Percentiles rank a stretch among this genome's conserved stretches.
Evolutionary conservation across 2,329 filamentous ascomycete species (phyloP).

Genomic region (Colletotrichum echinochloae): DNA sequence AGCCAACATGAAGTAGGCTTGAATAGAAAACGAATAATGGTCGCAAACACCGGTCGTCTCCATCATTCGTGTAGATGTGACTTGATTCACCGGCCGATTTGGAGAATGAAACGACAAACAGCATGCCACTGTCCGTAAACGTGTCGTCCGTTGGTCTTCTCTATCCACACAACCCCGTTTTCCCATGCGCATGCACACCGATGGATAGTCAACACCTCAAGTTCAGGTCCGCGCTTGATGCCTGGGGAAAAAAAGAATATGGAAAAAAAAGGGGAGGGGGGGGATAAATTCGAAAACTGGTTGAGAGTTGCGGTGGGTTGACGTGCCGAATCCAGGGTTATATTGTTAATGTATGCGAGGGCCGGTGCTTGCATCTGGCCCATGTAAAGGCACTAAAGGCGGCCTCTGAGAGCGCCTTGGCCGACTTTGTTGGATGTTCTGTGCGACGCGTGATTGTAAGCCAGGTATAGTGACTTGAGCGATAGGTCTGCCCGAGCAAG

Average conservation of each 20-base stretch:
- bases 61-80: not conserved
- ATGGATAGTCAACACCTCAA: conserved; percentile 16
- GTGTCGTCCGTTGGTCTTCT: not conserved
- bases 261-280: not conserved
- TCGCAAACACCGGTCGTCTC: conserved; percentile 8
- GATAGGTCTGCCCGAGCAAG: not conserved
- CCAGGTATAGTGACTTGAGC: not conserved
- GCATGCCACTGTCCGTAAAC: conserved; percentile 8
- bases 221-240: not conserved
- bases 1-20: not conserved
- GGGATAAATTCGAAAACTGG: not conserved
- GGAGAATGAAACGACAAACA: not conserved
- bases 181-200: conserved; percentile 17
- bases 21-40: conserved; percentile 2
- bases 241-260: not conserved
- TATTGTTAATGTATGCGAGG: not conserved
- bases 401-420: not conserved
- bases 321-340: not conserved
- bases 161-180: conserved; percentile 5
- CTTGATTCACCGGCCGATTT: not conserved
- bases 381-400: not conserved
- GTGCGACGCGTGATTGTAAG: too few species aligned
- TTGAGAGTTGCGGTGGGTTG: not conserved
- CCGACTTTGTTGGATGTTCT: not conserved
- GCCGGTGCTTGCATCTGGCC: not conserved